These are phyloP conservation scores for Lithospermum erythrorhizon DNA, from an alignment of 257 asterid genomes.

Conservation along the genomic window DNA sequence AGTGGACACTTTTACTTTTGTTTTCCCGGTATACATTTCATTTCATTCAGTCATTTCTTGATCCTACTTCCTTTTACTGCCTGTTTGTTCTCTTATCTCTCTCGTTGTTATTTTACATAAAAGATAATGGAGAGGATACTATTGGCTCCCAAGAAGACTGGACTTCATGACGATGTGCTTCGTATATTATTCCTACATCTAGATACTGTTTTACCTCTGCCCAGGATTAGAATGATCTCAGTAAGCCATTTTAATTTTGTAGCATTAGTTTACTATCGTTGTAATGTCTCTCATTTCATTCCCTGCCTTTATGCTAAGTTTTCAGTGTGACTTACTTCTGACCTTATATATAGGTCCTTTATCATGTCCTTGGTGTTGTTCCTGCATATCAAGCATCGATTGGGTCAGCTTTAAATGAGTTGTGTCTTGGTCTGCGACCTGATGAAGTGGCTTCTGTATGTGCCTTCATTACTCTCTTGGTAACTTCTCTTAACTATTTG, in stretches of 20 bases:
- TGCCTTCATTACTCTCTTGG: conserved; percentile 15
- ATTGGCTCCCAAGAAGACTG: conserved; percentile 74
- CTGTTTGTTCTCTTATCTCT: conserved; percentile 3
- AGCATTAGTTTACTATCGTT: neutral
- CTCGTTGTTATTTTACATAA: conserved; percentile 14
- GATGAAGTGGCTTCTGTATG: conserved; percentile 94
- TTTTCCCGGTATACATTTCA: conserved; percentile 64
- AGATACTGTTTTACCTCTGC: conserved; percentile 90
- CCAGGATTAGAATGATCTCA: conserved; percentile 89
- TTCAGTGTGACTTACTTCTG: conserved; percentile 16
- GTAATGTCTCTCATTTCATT: neutral
- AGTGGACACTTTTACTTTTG: conserved; percentile 83
- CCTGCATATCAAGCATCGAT: conserved; percentile 82
- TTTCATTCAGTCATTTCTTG: neutral
- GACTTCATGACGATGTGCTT: conserved; percentile 82
- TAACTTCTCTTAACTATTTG: conserved; percentile 5
- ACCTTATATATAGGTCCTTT: conserved; percentile 56
- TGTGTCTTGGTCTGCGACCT: conserved; percentile 88
- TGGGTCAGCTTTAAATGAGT: conserved; percentile 79
- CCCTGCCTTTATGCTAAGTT: conserved; percentile 3
- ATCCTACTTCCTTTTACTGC: conserved; percentile 1
- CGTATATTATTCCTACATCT: conserved; percentile 82
- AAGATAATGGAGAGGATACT: conserved; percentile 83
- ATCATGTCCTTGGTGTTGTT: conserved; percentile 88
- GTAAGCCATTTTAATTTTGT: conserved; percentile 29